Conservation (phyloP, 768 basidiomycete species). For the Kwoniella newhampshirensis region DNA sequence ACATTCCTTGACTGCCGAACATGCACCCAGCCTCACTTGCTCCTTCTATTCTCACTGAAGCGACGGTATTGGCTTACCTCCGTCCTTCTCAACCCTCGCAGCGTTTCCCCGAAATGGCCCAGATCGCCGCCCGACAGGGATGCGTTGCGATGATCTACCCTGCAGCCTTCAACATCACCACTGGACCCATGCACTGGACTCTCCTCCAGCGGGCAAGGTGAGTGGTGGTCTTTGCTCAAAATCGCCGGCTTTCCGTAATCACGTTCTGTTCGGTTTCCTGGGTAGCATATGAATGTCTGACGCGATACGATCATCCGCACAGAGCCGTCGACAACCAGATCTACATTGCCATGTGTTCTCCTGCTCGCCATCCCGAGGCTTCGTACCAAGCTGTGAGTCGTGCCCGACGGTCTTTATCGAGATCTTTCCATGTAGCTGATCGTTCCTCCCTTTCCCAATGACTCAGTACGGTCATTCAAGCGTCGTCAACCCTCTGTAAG, state of each 20-base stretch:
- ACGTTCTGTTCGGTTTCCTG: neutral
- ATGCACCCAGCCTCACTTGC: neutral
- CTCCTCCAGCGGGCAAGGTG: slow-evolving; percentile 80
- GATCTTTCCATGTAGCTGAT: too few relatives aligned
- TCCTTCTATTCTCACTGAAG: too few relatives aligned
- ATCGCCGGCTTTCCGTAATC: neutral
- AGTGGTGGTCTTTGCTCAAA: slow-evolving; percentile 25
- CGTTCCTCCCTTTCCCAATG: too few relatives aligned
- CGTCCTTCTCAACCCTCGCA: slow-evolving; percentile 4
- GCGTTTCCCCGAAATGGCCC: slow-evolving; percentile 76
- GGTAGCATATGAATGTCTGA: neutral
- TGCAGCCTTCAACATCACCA: slow-evolving; percentile 91
- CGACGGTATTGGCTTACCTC: neutral
- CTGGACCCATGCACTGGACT: slow-evolving; percentile 95
- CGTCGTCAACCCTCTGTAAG: slow-evolving; percentile 85
- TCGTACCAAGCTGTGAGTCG: slow-evolving; percentile 70
- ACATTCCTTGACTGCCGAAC: too few relatives aligned
- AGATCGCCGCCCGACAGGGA: slow-evolving; percentile 86
- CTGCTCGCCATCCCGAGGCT: slow-evolving; percentile 77
- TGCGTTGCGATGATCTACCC: slow-evolving; percentile 89
- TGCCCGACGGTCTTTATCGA: neutral
- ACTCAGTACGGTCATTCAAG: slow-evolving; percentile 66
- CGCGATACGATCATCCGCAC: slow-evolving; percentile 2
- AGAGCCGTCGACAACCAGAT: slow-evolving; percentile 97
- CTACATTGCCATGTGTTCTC: slow-evolving; percentile 94